Percentiles rank a stretch among this genome's conserved stretches.
Conservation (phyloP, 768 basidiomycete genomes). For the Cystofilobasidium macerans region DNA sequence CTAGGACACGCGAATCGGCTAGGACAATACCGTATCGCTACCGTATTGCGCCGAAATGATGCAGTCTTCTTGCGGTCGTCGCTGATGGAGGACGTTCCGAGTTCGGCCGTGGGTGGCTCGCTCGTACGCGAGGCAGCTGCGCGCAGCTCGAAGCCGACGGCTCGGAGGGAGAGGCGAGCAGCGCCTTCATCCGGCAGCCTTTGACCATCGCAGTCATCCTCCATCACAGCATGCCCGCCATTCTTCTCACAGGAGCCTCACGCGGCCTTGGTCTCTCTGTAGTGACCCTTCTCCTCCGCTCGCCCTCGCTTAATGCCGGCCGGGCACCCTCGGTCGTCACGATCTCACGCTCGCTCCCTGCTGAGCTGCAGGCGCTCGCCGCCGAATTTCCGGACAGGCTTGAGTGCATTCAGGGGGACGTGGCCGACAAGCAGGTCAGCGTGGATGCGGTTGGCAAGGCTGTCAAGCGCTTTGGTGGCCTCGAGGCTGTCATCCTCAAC, state of each 20-base stretch:
- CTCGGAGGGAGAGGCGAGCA: too few species aligned
- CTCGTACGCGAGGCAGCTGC: too few species aligned
- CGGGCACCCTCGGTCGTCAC: not conserved
- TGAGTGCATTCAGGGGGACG: conserved; percentile 19
- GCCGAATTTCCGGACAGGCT: conserved; percentile 1
- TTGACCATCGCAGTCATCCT: too few species aligned
- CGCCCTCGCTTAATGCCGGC: not conserved
- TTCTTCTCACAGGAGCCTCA: conserved; percentile 18
- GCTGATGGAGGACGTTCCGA: too few species aligned
- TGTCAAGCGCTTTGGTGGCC: not conserved
- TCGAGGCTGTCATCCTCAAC: conserved; percentile 16
- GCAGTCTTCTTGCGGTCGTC: too few species aligned
- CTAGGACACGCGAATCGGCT: too few species aligned
- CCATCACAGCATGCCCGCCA: not conserved
- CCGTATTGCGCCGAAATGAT: too few species aligned
- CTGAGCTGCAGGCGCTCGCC: conserved; percentile 8
- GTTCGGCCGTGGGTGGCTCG: too few species aligned
- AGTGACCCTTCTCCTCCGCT: conserved; percentile 6
- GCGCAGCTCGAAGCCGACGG: too few species aligned
- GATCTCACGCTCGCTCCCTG: conserved; percentile 19
- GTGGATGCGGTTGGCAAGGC: conserved; percentile 7
- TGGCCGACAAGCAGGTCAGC: not conserved
- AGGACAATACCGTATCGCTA: too few species aligned
- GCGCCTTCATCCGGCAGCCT: too few species aligned
- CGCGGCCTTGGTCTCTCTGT: conserved; percentile 17